Conservation (phyloP, 2,329 filamentous ascomycete genomes). For the Fusarium sp. region DNA sequence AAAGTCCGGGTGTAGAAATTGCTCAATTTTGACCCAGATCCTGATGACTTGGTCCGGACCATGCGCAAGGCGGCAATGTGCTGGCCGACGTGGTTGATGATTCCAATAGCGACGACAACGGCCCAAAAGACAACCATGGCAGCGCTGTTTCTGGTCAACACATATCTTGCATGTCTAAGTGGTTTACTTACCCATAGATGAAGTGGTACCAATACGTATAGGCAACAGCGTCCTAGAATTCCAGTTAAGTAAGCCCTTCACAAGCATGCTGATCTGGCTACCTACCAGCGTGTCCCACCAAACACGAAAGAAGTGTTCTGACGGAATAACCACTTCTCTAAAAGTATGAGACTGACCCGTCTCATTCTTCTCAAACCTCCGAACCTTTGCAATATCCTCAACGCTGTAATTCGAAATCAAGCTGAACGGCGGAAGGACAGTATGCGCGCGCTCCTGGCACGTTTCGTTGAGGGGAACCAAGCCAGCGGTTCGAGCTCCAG, state of each 20-base stretch:
- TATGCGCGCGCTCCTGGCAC: slow-evolving; percentile 44
- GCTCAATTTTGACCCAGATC: not conserved
- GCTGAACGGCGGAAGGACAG: slow-evolving; percentile 50
- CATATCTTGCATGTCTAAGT: not conserved
- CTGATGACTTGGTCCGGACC: not conserved
- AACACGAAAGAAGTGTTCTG: slow-evolving; percentile 47
- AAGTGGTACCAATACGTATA: slow-evolving; percentile 53
- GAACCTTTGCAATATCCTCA: slow-evolving; percentile 48
- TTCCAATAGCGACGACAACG: slow-evolving; percentile 52
- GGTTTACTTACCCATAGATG: slow-evolving; percentile 51
- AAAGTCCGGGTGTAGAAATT: slow-evolving; percentile 47
- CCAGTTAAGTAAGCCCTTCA: slow-evolving; percentile 7
- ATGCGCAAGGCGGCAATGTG: slow-evolving; percentile 17
- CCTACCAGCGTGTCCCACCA: slow-evolving; percentile 56
- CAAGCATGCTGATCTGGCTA: not conserved
- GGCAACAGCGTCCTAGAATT: slow-evolving; percentile 48
- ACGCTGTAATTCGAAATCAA: slow-evolving; percentile 52
- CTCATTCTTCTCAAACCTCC: slow-evolving; percentile 48
- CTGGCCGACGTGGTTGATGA: slow-evolving; percentile 47
- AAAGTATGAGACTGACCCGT: slow-evolving; percentile 23
- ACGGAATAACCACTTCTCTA: slow-evolving; percentile 51
- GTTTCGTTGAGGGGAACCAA: slow-evolving; percentile 50
- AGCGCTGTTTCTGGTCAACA: slow-evolving; percentile 35
- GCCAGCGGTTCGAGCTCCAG: slow-evolving; percentile 38
- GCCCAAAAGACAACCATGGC: slow-evolving; percentile 58